phyloP scores from a whole-genome alignment of 768 basidiomycete species.

The Lactifluus rugatus region DNA sequence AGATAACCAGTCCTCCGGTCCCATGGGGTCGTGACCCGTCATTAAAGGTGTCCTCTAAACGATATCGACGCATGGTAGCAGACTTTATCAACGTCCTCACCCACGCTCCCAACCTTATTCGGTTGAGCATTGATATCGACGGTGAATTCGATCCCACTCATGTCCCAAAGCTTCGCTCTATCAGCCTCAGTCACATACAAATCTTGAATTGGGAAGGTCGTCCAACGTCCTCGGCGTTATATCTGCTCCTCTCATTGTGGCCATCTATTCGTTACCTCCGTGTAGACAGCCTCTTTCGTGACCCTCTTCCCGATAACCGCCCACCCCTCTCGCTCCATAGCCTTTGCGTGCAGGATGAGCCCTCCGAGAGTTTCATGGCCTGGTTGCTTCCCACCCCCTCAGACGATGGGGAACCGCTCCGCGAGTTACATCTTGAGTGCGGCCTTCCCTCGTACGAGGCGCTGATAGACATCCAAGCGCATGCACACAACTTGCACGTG shows the following conservation, averaged over 20 bases:
- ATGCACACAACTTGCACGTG: conserved; percentile 5
- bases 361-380: conserved; percentile 5
- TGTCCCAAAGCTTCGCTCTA: neutral
- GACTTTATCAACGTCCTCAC: conserved; percentile 10
- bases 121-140: conserved; percentile 13
- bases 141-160: conserved; percentile 7
- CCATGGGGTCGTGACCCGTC: conserved; percentile 3
- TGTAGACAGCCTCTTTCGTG: conserved; percentile 4
- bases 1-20: conserved; percentile 3
- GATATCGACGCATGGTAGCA: conserved; percentile 1
- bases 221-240: conserved; percentile 9
- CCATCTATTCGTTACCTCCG: conserved; percentile 13
- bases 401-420: conserved; percentile 2
- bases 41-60: neutral
- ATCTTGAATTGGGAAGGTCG: conserved; percentile 16
- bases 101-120: conserved; percentile 5
- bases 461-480: neutral
- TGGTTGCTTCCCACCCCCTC: conserved; percentile 6
- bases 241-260: conserved; percentile 7
- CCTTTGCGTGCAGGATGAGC: conserved; percentile 4
- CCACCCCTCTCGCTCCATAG: conserved; percentile 3
- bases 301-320: conserved; percentile 2
- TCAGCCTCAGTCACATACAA: conserved; percentile 11
- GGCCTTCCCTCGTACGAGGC: neutral
- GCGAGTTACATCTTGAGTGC: conserved; percentile 11